Evolutionary conservation across 768 basidiomycete genomes (phyloP), one percentile per base, ranked within the genome.

Genomic region (Saitozyma sp.): DNA sequence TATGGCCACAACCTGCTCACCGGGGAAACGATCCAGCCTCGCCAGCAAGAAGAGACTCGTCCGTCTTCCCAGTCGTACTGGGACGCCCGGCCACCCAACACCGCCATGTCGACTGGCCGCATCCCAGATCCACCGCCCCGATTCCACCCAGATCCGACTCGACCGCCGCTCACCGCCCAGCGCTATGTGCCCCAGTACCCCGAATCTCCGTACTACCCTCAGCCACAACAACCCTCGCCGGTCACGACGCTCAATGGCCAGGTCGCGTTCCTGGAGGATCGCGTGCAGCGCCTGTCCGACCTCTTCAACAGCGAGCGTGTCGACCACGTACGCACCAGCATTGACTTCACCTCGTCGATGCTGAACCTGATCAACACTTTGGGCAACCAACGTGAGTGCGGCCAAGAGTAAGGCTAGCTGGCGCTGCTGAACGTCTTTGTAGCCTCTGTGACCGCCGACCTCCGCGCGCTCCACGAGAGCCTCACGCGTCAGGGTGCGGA

Each of bases 301-400:
- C 40, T 64, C 2, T 45, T 75, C 9, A 63, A 65, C 17, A 48
- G 52, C 8, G 71, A 75, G 39, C 50, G 74, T 13, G 50, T 73
- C 9, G 74, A 73, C 4, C 59, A 66, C 45, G 66, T 68, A 1
- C 39, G 70, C 20, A 53, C 59, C 29, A 65, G 61, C 40, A 50
- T 75, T 14, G 69, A 75, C 40, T 55, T 64, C 8, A 58, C 67
- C 6, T 64, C 69, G 11, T 64, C 66, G 49, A 40, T 75, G 16
- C 53, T 66, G 14, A 66, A 67, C 45, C 61, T 75, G 54, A 58
- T 58, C 1, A 60, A 60, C 2, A 73, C 66, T 69, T 43, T 70
- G 4, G 57, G 63, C n/a, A 48, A 54, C 8, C 48, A 57, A 16
- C 62, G 73, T 71, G 56, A 70, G 70, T 68, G 38, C n/a, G 8